Evolutionary conservation across 768 basidiomycete genomes (phyloP), one percentile per base, ranked within the genome.

Genomic region (Vishniacozyma victoriae): DNA sequence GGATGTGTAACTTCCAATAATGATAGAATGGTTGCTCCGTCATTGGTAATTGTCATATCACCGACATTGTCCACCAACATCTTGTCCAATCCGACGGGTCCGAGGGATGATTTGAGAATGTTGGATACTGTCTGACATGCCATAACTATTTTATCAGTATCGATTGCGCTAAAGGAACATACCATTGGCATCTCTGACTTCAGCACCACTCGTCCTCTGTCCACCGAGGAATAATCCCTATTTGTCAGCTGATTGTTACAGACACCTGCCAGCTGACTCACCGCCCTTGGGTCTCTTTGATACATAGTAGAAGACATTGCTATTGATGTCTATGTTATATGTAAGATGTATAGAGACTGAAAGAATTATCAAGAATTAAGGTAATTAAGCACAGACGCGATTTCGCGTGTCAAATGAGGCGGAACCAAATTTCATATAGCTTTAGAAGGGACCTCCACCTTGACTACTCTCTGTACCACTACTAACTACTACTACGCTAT

Each of bases 1-100:
- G 95, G 95, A 68, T 97, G 90, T 64, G 95, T 89, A 37, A 99
- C 92, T 14, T 89, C 83, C 33, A 97, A 78, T 16, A 97, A 78
- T 19, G 87, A 84, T 31, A 99, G 82, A 61, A 99, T 99, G n/a
- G 95, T 97, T 14, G 95, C 95, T 40, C 95, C 95, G 75, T 97
- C 95, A 74, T 99, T 99, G 39, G 95, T 96, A 71, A 99, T 97
- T 24, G 95, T 97, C 23, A 97, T 92, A 79, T 99, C 95, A 59
- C 91, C 92, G 58, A 96, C 91, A 75, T 93, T 92, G 73, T 97
- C 92, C 14, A 97, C 91, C 47, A 95, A 79, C 93, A 96, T 73
- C 58, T 72, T 68, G 48, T 69, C 66, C 20, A 70, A 82, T 29
- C 93, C 93, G 45, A 96, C 78, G 7, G 95, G 95, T 4, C 95